A percentile compares a stretch with the other conserved stretches of the same genome.
Evolutionary conservation across 371 early-diverging fungal genomes (phyloP).

Genomic region (Batrachochytrium dendrobatidis): DNA sequence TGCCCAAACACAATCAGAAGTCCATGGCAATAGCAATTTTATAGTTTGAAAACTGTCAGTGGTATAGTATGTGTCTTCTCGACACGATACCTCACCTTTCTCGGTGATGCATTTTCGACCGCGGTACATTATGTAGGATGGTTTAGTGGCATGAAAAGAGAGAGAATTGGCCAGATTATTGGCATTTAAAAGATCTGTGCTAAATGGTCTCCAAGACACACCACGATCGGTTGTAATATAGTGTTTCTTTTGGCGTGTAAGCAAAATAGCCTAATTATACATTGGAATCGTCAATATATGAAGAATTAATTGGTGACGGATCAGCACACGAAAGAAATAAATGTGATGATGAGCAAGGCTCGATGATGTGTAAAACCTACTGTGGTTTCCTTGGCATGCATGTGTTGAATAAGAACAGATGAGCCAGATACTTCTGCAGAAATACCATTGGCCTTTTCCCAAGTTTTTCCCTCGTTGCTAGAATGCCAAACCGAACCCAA

Average conservation of each 20-base stretch:
- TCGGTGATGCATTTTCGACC: slow-evolving; percentile 37
- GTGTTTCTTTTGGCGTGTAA: slow-evolving; percentile 50
- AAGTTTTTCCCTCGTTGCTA: slow-evolving; percentile 58
- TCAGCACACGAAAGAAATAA: background rate
- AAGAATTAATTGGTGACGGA: background rate
- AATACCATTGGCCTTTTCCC: slow-evolving; percentile 36
- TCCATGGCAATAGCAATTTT: slow-evolving; percentile 43
- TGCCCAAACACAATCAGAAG: slow-evolving; percentile 63
- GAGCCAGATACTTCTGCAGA: slow-evolving; percentile 22
- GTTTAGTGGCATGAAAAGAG: slow-evolving; percentile 58
- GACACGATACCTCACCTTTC: slow-evolving; percentile 5
- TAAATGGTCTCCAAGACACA: slow-evolving; percentile 44
- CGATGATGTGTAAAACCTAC: slow-evolving; percentile 22
- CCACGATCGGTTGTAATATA: slow-evolving; percentile 62
- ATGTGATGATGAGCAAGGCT: background rate
- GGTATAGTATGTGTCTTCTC: slow-evolving; percentile 58
- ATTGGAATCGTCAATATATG: background rate
- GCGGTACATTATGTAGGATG: slow-evolving; percentile 51
- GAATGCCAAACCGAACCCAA: slow-evolving; percentile 63
- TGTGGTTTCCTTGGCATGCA: slow-evolving; percentile 44
- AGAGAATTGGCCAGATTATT: slow-evolving; percentile 34
- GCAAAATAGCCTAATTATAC: slow-evolving; percentile 50
- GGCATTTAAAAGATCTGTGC: slow-evolving; percentile 42
- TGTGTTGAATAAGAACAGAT: slow-evolving; percentile 46
- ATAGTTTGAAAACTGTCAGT: slow-evolving; percentile 53